phyloP scores from a whole-genome alignment of 306 rosid genomes.

The Delonix regia region DNA sequence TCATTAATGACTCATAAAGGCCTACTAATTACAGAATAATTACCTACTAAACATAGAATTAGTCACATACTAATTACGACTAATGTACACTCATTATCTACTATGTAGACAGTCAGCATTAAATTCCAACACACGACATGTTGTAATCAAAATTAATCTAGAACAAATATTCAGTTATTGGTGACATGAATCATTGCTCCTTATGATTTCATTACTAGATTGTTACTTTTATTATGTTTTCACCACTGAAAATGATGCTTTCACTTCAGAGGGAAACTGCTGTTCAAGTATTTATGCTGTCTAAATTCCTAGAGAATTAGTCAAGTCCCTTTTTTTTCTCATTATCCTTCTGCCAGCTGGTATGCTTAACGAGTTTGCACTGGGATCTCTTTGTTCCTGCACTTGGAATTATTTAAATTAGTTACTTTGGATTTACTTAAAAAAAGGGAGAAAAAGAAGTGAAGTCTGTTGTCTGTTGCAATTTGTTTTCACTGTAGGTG shows the following conservation, averaged over 20 bases:
- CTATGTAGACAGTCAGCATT: too few species aligned
- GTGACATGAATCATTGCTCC: not conserved
- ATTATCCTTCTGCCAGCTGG: not conserved
- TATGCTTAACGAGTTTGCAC: not conserved
- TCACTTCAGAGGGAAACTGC: not conserved
- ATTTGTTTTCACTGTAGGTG: slow-evolving; percentile 58
- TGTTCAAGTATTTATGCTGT: not conserved
- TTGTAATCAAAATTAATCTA: slow-evolving; percentile 2
- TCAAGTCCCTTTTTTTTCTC: not conserved
- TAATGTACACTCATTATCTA: too few species aligned
- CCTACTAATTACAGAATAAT: too few species aligned
- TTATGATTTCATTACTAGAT: too few species aligned
- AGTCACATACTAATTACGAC: too few species aligned
- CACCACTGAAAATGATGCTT: not conserved
- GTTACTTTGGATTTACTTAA: slow-evolving; percentile 9
- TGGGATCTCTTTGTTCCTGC: not conserved
- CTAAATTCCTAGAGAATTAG: not conserved
- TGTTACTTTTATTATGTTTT: not conserved
- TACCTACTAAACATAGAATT: too few species aligned
- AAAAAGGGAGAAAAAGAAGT: slow-evolving; percentile 4
- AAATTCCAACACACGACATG: too few species aligned
- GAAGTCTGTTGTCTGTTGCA: slow-evolving; percentile 20
- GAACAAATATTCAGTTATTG: slow-evolving; percentile 9
- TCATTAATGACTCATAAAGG: too few species aligned
- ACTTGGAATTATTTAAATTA: slow-evolving; percentile 1